A percentile compares a stretch with the other conserved stretches of the same genome.
Conservation (phyloP, 2,329 filamentous ascomycete species). For the Grosmannia serpens region DNA sequence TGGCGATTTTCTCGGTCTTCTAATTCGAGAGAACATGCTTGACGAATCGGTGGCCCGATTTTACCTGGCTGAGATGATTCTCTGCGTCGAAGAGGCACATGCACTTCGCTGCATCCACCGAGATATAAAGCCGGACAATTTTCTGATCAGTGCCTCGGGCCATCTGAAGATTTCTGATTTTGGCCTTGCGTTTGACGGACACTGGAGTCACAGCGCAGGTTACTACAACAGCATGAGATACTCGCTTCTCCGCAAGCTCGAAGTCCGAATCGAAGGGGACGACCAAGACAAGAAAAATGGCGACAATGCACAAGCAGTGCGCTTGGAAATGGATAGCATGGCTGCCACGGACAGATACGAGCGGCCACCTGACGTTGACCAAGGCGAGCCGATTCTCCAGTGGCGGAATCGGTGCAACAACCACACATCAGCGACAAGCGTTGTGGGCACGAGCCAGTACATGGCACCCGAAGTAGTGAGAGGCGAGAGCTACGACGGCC, state of each 20-base stretch:
- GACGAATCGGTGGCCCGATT: conserved; percentile 69
- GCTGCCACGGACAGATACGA: conserved; percentile 26
- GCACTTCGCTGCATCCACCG: conserved; percentile 83
- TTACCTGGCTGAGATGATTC: conserved; percentile 91
- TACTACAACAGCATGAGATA: conserved; percentile 82
- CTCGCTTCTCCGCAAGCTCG: conserved; percentile 63
- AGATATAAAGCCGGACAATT: conserved; percentile 96
- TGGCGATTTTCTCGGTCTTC: conserved; percentile 78
- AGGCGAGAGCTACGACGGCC: conserved; percentile 74
- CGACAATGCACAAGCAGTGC: not conserved
- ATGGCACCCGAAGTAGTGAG: conserved; percentile 92
- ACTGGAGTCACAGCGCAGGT: conserved; percentile 82
- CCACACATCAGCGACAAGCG: conserved; percentile 65
- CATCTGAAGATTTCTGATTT: conserved; percentile 96
- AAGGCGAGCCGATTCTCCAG: conserved; percentile 43
- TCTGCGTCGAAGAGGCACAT: conserved; percentile 89
- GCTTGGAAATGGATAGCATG: conserved; percentile 20
- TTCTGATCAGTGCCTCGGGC: conserved; percentile 75
- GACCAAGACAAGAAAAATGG: conserved; percentile 44
- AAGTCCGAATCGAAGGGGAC: conserved; percentile 64
- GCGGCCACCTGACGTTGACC: conserved; percentile 15
- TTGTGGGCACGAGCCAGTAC: conserved; percentile 94
- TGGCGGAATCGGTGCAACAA: conserved; percentile 61
- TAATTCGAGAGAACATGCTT: conserved; percentile 76
- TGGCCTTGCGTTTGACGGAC: conserved; percentile 85